phyloP scores from a whole-genome alignment of 805 yeast genomes.

The Yarrowia sp. region DNA sequence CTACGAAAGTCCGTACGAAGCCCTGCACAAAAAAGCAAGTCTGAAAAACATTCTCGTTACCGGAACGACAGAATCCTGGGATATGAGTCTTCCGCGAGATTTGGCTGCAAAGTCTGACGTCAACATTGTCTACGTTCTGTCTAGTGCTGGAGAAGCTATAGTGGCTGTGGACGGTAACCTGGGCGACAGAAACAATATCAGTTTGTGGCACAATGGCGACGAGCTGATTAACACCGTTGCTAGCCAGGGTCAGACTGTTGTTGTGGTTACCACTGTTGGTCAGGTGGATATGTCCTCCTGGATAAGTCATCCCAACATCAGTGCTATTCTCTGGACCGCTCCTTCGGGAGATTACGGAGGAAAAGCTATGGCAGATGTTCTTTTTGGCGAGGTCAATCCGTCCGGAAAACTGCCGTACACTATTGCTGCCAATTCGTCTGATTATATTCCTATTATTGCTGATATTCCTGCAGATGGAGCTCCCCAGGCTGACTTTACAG shows the following conservation, averaged over 20 bases:
- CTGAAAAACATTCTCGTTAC: not conserved
- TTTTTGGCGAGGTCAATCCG: slow-evolving; percentile 59
- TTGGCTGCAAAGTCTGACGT: slow-evolving; percentile 41
- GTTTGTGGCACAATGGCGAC: slow-evolving; percentile 60
- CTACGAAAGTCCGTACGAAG: slow-evolving; percentile 56
- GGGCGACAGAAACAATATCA: slow-evolving; percentile 55
- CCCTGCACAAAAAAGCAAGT: slow-evolving; percentile 50
- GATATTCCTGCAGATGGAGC: slow-evolving; percentile 39
- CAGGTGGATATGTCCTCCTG: slow-evolving; percentile 55
- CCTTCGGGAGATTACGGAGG: slow-evolving; percentile 58
- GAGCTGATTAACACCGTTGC: no score
- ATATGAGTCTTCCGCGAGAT: slow-evolving; percentile 36
- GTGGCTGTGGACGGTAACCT: slow-evolving; percentile 53
- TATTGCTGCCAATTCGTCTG: slow-evolving; percentile 50
- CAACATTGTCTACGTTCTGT: slow-evolving; percentile 52
- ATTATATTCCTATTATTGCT: slow-evolving; percentile 47
- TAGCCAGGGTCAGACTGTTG: slow-evolving; percentile 50
- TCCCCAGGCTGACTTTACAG: slow-evolving; percentile 39
- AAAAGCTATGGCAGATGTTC: slow-evolving; percentile 52
- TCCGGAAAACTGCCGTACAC: slow-evolving; percentile 64
- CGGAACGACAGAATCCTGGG: not conserved
- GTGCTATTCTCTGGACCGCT: slow-evolving; percentile 52
- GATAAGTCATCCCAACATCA: slow-evolving; percentile 55
- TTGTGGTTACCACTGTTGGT: slow-evolving; percentile 58
- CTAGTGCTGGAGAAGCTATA: slow-evolving; percentile 56